Conservation (phyloP, 441 rosid species). For the Euphorbia corollata region DNA sequence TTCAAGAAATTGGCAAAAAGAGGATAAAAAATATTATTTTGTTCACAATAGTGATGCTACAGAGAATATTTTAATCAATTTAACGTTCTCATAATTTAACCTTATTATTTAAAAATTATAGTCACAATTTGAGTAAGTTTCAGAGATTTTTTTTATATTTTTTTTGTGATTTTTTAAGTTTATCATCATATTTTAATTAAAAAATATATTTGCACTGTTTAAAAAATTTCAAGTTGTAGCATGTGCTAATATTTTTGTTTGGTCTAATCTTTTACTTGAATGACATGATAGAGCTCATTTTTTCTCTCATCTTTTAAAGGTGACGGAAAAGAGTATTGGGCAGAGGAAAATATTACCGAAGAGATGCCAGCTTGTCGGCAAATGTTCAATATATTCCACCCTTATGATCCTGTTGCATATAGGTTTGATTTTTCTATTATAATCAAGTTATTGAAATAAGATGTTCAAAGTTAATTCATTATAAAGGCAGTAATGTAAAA, state of each 20-base stretch:
- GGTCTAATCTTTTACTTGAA: slow-evolving; percentile 7
- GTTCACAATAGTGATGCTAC: no score
- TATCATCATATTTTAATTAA: no score
- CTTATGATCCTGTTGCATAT: slow-evolving; percentile 97
- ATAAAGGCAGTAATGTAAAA: neutral
- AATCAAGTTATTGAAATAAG: neutral
- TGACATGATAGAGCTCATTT: slow-evolving; percentile 2
- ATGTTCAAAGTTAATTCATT: neutral
- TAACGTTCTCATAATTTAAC: no score
- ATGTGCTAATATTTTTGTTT: neutral
- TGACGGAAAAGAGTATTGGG: slow-evolving; percentile 84
- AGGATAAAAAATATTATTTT: no score
- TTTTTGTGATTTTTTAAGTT: no score
- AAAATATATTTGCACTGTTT: no score
- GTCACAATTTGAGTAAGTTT: no score
- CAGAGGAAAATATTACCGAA: slow-evolving; percentile 66
- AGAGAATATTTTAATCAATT: no score
- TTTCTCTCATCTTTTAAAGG: slow-evolving; percentile 37
- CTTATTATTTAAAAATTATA: no score
- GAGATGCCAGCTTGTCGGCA: slow-evolving; percentile 95
- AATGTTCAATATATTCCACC: slow-evolving; percentile 97
- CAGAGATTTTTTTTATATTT: no score
- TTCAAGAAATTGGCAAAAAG: no score
- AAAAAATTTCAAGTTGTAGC: neutral
- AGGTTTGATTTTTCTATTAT: slow-evolving; percentile 40